Conservation (phyloP, 352 stramenopile genomes). For the Pythium phragmiticola region DNA sequence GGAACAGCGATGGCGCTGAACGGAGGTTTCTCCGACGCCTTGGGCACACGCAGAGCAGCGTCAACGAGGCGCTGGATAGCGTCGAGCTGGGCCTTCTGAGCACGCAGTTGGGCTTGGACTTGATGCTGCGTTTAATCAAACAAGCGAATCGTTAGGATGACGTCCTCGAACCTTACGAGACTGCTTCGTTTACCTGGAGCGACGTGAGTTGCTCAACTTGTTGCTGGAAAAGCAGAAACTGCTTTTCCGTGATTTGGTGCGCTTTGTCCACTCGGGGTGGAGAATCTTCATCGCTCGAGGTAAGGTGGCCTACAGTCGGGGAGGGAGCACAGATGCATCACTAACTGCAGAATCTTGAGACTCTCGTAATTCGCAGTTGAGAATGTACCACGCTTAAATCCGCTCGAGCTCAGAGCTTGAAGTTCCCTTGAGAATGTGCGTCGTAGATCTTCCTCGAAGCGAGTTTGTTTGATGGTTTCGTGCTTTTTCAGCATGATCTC, state of each 20-base stretch:
- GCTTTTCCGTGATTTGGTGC: neutral
- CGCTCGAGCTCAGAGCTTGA: slow-evolving; percentile 43
- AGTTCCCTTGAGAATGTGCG: slow-evolving; percentile 51
- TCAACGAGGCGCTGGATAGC: slow-evolving; percentile 50
- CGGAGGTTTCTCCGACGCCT: slow-evolving; percentile 29
- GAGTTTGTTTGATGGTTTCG: slow-evolving; percentile 45
- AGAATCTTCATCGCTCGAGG: slow-evolving; percentile 2
- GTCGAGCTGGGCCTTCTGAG: slow-evolving; percentile 58
- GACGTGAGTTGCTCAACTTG: slow-evolving; percentile 55
- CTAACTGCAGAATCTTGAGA: no score
- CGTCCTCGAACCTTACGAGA: neutral
- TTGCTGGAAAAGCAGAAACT: slow-evolving; percentile 41
- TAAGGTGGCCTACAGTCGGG: neutral
- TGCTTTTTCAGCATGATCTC: slow-evolving; percentile 86
- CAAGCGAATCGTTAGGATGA: neutral
- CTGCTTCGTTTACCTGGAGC: slow-evolving; percentile 39
- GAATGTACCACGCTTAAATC: slow-evolving; percentile 17
- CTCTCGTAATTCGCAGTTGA: neutral
- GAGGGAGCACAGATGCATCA: neutral
- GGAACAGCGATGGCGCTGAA: slow-evolving; percentile 48
- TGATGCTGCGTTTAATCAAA: slow-evolving; percentile 31
- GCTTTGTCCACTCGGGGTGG: slow-evolving; percentile 1
- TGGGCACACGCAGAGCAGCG: slow-evolving; percentile 16
- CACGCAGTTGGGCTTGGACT: slow-evolving; percentile 51
- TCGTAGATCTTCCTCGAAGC: slow-evolving; percentile 52